Conservation (phyloP, 2,329 filamentous ascomycete genomes). For the Coniosporium tulheliwenetii region DNA sequence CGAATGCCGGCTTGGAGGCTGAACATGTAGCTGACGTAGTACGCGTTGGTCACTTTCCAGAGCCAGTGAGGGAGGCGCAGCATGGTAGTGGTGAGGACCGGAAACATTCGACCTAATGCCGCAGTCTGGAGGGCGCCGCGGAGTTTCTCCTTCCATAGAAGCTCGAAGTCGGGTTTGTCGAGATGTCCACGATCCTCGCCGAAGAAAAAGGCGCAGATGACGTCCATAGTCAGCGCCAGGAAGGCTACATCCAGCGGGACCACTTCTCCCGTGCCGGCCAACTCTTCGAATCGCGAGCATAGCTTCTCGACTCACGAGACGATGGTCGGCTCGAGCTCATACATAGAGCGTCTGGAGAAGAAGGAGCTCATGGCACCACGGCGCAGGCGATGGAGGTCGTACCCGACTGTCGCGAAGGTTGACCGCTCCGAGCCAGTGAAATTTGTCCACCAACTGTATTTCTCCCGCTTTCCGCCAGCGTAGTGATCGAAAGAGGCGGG, state of each 20-base stretch:
- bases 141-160: constrained; percentile 8
- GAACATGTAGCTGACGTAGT: no score
- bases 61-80: no score
- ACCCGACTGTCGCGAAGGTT: constrained; percentile 1
- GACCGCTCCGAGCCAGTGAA: background rate
- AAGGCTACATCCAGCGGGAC: constrained; percentile 7
- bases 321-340: constrained; percentile 20
- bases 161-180: constrained; percentile 14
- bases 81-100: no score
- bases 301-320: constrained; percentile 15
- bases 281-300: constrained; percentile 8
- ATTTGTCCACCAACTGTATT: background rate
- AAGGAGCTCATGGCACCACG: constrained; percentile 2
- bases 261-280: constrained; percentile 2
- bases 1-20: background rate
- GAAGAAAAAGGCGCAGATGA: constrained; percentile 22
- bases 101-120: no score
- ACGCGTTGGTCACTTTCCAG: no score
- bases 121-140: constrained; percentile 6
- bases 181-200: constrained; percentile 15
- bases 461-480: constrained; percentile 1
- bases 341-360: constrained; percentile 12
- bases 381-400: constrained; percentile 4
- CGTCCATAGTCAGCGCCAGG: constrained; percentile 16
- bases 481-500: constrained; percentile 9